These are phyloP conservation scores for Aspergillus cejpii DNA, from an alignment of 2,329 filamentous ascomycete genomes.

Conservation along the genomic window DNA sequence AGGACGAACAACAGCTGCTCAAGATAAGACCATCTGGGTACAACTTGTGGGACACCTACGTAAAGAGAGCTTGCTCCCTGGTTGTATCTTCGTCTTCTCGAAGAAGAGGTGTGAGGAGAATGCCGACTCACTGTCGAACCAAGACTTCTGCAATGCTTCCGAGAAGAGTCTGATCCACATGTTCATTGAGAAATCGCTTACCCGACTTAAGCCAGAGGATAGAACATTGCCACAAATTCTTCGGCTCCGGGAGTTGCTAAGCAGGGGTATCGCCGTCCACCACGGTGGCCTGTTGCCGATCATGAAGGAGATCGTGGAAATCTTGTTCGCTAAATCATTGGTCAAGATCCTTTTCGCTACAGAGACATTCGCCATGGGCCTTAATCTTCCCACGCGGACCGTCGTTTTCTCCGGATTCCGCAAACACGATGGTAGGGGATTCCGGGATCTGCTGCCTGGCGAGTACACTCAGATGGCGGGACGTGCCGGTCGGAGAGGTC, in stretches of 20 bases:
- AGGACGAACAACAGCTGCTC: constrained; percentile 78
- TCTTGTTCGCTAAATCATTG: constrained; percentile 86
- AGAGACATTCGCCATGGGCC: constrained; percentile 96
- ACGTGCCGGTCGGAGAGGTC: constrained; percentile 81
- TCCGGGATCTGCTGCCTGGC: constrained; percentile 83
- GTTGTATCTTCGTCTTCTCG: constrained; percentile 97
- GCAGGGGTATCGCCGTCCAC: constrained; percentile 88
- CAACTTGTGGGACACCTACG: constrained; percentile 86
- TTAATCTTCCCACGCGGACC: constrained; percentile 90
- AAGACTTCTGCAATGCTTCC: constrained; percentile 85
- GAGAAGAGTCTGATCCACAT: constrained; percentile 98
- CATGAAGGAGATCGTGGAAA: constrained; percentile 95
- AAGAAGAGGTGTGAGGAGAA: constrained; percentile 98
- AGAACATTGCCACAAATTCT: constrained; percentile 85
- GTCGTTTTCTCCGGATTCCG: constrained; percentile 96
- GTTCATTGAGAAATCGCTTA: constrained; percentile 92
- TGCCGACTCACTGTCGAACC: constrained; percentile 86
- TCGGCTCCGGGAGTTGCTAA: constrained; percentile 74
- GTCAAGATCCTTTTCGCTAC: constrained; percentile 97
- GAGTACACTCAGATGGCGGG: constrained; percentile 99
- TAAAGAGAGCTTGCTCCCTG: constrained; percentile 79
- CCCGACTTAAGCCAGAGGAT: constrained; percentile 84
- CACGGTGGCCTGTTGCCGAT: constrained; percentile 92
- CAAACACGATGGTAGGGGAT: constrained; percentile 89
- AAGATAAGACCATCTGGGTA: constrained; percentile 96